phyloP scores from a whole-genome alignment of 805 yeast species.

The Debaryomyces castellii region DNA sequence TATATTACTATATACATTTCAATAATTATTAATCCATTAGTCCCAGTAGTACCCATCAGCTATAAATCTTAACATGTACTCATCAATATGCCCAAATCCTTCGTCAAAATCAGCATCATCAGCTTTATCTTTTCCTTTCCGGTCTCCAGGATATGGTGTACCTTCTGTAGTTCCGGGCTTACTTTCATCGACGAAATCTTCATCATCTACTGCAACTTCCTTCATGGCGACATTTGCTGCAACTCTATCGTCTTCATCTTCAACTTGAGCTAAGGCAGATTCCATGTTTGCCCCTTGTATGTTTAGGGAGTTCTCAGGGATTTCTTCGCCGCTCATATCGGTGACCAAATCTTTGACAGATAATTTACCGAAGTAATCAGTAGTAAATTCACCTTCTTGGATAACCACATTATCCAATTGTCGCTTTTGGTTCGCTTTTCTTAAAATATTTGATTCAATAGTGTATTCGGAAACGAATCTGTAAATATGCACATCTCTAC shows the following conservation, averaged over 20 bases:
- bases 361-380: conserved; percentile 88
- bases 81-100: conserved; percentile 83
- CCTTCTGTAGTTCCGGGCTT: conserved; percentile 20
- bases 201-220: conserved; percentile 80
- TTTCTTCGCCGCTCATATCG: conserved; percentile 41
- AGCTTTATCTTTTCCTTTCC: conserved; percentile 6
- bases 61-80: conserved; percentile 90
- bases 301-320: conserved; percentile 42
- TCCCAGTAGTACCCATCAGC: conserved; percentile 69
- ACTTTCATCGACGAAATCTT: conserved; percentile 68
- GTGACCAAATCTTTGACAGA: conserved; percentile 86
- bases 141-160: conserved; percentile 17
- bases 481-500: conserved; percentile 95
- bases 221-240: conserved; percentile 90
- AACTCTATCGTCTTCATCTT: conserved; percentile 85
- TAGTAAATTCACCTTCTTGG: conserved; percentile 97
- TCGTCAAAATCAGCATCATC: conserved; percentile 52
- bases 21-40: conserved; percentile 1
- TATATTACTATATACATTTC: neutral
- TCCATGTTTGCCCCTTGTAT: conserved; percentile 43
- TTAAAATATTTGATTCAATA: conserved; percentile 90
- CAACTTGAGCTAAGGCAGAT: conserved; percentile 82
- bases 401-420: conserved; percentile 92
- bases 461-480: conserved; percentile 95
- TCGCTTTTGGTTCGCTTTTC: conserved; percentile 92